These are phyloP conservation scores for Ceratocystis cubensis DNA, from an alignment of 2,329 filamentous ascomycete genomes.

Conservation along the genomic window DNA sequence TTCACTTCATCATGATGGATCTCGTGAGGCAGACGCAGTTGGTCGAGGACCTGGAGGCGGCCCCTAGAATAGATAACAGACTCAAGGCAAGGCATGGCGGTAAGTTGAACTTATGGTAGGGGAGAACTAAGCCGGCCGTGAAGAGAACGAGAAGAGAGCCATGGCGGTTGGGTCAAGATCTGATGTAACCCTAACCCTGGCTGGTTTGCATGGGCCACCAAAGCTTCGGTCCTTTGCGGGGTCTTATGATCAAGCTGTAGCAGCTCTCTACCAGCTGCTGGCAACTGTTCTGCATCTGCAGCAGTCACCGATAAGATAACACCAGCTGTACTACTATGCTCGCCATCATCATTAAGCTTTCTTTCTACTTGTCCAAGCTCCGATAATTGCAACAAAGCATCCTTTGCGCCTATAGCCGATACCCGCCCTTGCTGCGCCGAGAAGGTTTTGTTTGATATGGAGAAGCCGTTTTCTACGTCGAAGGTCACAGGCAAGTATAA, in stretches of 20 bases:
- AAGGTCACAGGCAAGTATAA: conserved; percentile 56
- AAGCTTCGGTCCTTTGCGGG: neutral
- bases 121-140: neutral
- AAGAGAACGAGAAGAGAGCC: neutral
- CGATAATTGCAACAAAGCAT: neutral
- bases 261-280: neutral
- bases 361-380: neutral
- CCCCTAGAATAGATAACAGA: conserved; percentile 66
- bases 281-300: neutral
- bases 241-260: neutral
- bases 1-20: conserved; percentile 64
- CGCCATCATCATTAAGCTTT: neutral
- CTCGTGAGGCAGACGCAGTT: conserved; percentile 69
- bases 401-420: neutral
- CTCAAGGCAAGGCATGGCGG: conserved; percentile 48
- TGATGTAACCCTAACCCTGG: neutral
- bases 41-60: conserved; percentile 64
- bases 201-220: too few species aligned
- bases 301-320: neutral
- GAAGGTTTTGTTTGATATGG: conserved; percentile 34
- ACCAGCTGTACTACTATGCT: neutral
- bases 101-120: neutral
- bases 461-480: conserved; percentile 56
- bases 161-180: too few species aligned
- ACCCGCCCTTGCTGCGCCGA: neutral